Base-by-base conservation (phyloP, 208 protist species). In the Phytomonas sp. region DNA sequence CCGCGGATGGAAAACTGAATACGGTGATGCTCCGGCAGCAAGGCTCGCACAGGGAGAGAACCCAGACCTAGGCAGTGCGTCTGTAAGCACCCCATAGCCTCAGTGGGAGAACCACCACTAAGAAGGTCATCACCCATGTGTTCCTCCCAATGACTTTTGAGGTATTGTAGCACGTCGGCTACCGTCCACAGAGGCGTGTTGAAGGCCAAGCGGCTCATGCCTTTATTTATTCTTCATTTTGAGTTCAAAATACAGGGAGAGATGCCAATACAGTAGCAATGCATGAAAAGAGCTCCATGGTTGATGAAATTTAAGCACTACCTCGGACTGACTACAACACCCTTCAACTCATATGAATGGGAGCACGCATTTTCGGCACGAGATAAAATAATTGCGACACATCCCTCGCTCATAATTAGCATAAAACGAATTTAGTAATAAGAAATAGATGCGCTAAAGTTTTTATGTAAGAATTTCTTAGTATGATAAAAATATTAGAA, bases 1-100 rank as follows among this genome's bases (percentile, higher is more conserved):
- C 89, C 89, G 31, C 86, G 81, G 26, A 91, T 68, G 13, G 78
- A 71, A 13, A 94, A 40, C 62, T 91, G 84, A 36, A 92, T 81
- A n/a, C 84, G 79, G 31, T 90, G 76, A 43, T 66, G 13, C 29
- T 28, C 11, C 15, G 72, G 65, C 23, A 73, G 62, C 0, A 68
- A 40, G 2, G 64, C 20, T 7, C 67, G 64, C 36, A 79, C 28
- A n/a, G 66, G 66, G 29, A 73, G 73, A 30, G 31, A n/a, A 13
- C 28, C 8, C 36, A 59, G 15, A 34, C 60, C 60, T 30, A 63
- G 60, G 60, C 30, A 5, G 15, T 15, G 30, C 60, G 4, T 63
- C 60, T 30, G 40, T 51, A 51, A 20, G 13, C 4, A 20, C 40
- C 20, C 13, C 13, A 23, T 23, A 51, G 40, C 40, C 40, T 51